Percentiles rank a stretch among this genome's conserved stretches.
Conservation (phyloP, 495 filamentous ascomycete genomes). For the Beverwykella pulmonaria region DNA sequence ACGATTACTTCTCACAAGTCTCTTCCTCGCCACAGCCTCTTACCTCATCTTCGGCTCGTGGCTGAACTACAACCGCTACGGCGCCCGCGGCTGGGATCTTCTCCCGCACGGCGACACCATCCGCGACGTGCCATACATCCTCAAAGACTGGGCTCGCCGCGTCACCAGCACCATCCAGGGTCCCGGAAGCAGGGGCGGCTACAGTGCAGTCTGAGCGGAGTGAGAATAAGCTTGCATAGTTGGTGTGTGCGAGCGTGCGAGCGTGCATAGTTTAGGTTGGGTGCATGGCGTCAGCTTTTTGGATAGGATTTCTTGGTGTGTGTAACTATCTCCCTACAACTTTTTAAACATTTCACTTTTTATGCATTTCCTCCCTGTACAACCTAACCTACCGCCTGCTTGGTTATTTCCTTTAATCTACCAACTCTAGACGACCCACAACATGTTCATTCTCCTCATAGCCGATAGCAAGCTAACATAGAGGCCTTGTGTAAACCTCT, state of each 20-base stretch:
- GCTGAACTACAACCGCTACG: slow-evolving; percentile 98
- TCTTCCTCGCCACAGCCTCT: slow-evolving; percentile 81
- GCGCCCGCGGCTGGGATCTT: slow-evolving; percentile 91
- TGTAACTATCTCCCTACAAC: not conserved
- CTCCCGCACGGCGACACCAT: slow-evolving; percentile 91
- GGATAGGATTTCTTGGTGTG: not conserved
- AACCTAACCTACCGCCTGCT: no score
- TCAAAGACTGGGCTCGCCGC: slow-evolving; percentile 81
- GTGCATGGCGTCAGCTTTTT: not conserved
- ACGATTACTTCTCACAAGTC: slow-evolving; percentile 49
- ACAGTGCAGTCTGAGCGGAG: slow-evolving; percentile 78
- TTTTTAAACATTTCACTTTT: no score
- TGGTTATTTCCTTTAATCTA: no score
- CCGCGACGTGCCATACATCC: slow-evolving; percentile 85
- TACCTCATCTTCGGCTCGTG: slow-evolving; percentile 98
- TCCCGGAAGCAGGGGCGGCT: slow-evolving; percentile 77
- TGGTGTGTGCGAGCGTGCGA: not conserved
- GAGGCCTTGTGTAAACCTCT: no score
- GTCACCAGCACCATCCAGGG: slow-evolving; percentile 85
- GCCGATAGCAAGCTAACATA: no score
- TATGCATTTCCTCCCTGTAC: no score
- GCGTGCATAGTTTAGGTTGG: not conserved
- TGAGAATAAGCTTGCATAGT: not conserved
- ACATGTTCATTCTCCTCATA: no score
- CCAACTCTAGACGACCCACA: no score